Percentiles rank a stretch among this genome's conserved stretches.
phyloP scores from a whole-genome alignment of 176 grass and related monocot genomes.

The Guadua angustifolia region DNA sequence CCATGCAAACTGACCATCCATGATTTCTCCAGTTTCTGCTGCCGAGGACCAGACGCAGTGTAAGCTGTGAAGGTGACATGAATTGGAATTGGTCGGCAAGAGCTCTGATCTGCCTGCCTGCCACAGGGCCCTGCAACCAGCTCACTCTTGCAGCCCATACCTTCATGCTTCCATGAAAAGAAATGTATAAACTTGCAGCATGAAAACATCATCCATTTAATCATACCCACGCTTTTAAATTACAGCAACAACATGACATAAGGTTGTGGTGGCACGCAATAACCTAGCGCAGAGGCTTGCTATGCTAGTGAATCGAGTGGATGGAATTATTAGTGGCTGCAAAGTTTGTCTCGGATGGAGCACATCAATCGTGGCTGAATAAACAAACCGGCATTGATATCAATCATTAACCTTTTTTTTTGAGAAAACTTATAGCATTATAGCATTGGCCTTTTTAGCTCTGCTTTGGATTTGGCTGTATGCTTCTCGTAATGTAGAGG shows the following conservation, averaged over 20 bases:
- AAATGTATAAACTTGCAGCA: not conserved
- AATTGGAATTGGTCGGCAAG: slow-evolving; percentile 39
- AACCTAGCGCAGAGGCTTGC: not conserved
- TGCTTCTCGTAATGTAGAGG: too few species aligned
- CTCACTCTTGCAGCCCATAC: slow-evolving; percentile 31
- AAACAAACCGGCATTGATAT: slow-evolving; percentile 35
- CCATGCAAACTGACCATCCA: slow-evolving; percentile 32
- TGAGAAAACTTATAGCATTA: not conserved
- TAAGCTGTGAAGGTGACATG: slow-evolving; percentile 46
- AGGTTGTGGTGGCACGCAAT: slow-evolving; percentile 23
- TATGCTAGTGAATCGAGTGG: not conserved
- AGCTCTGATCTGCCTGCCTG: slow-evolving; percentile 19
- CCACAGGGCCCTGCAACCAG: slow-evolving; percentile 21
- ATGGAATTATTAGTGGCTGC: slow-evolving; percentile 16
- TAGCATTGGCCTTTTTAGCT: slow-evolving; percentile 36
- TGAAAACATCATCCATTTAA: not conserved
- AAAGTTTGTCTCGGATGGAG: not conserved
- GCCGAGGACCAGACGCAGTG: slow-evolving; percentile 36
- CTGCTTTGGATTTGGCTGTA: slow-evolving; percentile 29
- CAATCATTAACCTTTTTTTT: slow-evolving; percentile 32
- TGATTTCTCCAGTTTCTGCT: slow-evolving; percentile 28
- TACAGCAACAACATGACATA: slow-evolving; percentile 32
- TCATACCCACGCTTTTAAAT: not conserved
- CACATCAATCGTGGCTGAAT: slow-evolving; percentile 27
- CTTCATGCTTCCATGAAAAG: not conserved